Conservation (phyloP, 768 basidiomycete species). For the Tricholoma flavovirens region DNA sequence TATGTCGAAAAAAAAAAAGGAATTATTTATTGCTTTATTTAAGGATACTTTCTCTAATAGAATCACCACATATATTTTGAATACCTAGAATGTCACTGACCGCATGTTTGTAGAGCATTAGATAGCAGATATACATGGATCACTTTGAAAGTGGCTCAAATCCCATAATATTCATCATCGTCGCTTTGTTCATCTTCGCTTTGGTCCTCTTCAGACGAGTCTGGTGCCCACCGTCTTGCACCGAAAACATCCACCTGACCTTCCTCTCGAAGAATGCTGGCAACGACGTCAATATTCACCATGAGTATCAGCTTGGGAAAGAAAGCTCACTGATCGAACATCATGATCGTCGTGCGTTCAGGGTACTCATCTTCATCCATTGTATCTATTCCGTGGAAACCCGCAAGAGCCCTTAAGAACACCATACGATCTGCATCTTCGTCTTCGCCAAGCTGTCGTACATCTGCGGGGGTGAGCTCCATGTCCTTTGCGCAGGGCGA, state of each 20-base stretch:
- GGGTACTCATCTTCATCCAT: slow-evolving; percentile 29
- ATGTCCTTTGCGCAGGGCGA: slow-evolving; percentile 50
- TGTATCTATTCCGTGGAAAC: slow-evolving; percentile 13
- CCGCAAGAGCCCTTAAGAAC: slow-evolving; percentile 32
- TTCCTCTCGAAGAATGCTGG: slow-evolving; percentile 56
- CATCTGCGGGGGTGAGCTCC: slow-evolving; percentile 37
- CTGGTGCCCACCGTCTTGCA: slow-evolving; percentile 32
- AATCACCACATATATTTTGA: background rate
- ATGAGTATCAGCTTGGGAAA: background rate
- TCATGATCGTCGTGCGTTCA: slow-evolving; percentile 49
- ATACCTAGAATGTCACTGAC: background rate
- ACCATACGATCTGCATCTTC: slow-evolving; percentile 27
- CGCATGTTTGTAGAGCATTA: background rate
- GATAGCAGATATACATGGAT: background rate
- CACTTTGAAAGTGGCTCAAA: background rate
- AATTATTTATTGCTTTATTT: background rate
- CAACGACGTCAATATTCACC: background rate
- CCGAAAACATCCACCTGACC: slow-evolving; percentile 52
- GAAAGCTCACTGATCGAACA: slow-evolving; percentile 65
- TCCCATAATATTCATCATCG: slow-evolving; percentile 15
- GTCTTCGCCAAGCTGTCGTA: slow-evolving; percentile 38
- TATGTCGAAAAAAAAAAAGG: too few relatives aligned
- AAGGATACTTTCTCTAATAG: background rate
- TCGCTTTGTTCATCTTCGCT: slow-evolving; percentile 23
- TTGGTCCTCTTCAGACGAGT: slow-evolving; percentile 23